Base-by-base conservation (phyloP, 139 green algal species). In the Mesostigma viride region DNA sequence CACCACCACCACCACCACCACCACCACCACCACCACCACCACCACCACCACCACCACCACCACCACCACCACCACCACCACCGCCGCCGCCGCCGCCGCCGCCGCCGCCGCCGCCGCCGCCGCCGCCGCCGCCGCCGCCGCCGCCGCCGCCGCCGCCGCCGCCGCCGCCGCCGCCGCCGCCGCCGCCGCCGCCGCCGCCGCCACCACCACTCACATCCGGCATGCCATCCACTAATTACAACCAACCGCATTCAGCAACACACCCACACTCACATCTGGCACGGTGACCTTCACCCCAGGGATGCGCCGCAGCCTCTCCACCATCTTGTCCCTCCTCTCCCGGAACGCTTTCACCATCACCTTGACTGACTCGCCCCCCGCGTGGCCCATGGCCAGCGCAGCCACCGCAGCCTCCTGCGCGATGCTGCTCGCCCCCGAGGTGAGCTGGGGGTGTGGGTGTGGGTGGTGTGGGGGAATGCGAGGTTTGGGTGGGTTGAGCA, bases 381-480 rank as follows among this genome's bases (percentile, higher is more conserved):
- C 60, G 0, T 60, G 59, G 0, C 92, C 92, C 68, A 98, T 71
- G 5, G 45, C 66, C 59, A 97, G 81, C 3, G 92, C 92, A 30
- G 90, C 87, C 34, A 97, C 40, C 17, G 76, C 92, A 0, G 92
- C 92, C 33, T 94, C 78, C 85, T 98, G 88, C 24, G 84, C 79
- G 30, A 93, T 90, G 62, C 69, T 84, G 66, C 48, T 82, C 24
- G 85, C 81, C 17, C 86, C 91, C 22, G 82, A 92, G 30, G 92
- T 98, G 71, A 72, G 85, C 73, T 97, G 91, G 60, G 81, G 89
- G 78, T 97, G 91, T 92, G 65, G 81, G 76, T 4, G 81, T 84
- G 17, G 35, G 48, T 4, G 69, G 47, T 14, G 28, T 68, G 40
- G 14, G 17, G 24, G 24, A 26, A 26, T 61, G 51, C 11, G 51